These are phyloP conservation scores for Blastomyces parvus DNA, from an alignment of 2,329 filamentous ascomycete species.

Conservation along the genomic window DNA sequence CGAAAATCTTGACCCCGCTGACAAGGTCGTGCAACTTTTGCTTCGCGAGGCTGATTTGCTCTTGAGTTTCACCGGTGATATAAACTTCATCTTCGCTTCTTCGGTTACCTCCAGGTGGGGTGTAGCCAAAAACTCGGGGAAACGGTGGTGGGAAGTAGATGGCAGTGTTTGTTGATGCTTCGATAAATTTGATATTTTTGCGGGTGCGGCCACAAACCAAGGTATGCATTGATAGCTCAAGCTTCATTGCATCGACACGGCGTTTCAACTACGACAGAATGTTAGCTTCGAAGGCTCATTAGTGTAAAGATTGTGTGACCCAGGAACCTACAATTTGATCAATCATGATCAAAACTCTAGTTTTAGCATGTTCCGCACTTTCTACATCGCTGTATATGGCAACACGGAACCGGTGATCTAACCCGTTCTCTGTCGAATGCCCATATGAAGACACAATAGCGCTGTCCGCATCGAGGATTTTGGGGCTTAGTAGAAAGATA, in stretches of 20 bases:
- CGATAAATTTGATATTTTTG: constrained; percentile 96
- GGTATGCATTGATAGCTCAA: constrained; percentile 82
- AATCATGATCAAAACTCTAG: constrained; percentile 90
- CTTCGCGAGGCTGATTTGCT: constrained; percentile 81
- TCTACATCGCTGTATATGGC: constrained; percentile 93
- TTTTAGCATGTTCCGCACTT: constrained; percentile 94
- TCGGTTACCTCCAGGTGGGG: constrained; percentile 67
- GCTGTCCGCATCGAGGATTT: constrained; percentile 67
- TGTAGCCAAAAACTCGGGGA: constrained; percentile 82
- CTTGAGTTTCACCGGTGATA: constrained; percentile 80
- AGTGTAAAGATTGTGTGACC: constrained; percentile 25
- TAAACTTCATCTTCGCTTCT: constrained; percentile 85
- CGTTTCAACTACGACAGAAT: constrained; percentile 39
- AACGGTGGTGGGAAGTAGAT: constrained; percentile 98
- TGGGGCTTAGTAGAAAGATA: constrained; percentile 89
- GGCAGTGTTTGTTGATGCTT: constrained; percentile 87
- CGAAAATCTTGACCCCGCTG: constrained; percentile 66
- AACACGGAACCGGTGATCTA: constrained; percentile 81
- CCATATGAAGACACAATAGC: constrained; percentile 63
- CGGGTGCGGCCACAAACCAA: constrained; percentile 85
- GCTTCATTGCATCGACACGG: constrained; percentile 64
- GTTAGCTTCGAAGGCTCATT: constrained; percentile 9
- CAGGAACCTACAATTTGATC: constrained; percentile 65
- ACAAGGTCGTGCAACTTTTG: constrained; percentile 82
- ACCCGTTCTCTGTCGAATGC: constrained; percentile 68